Evolutionary conservation across 495 filamentous ascomycete species (phyloP).

Genomic region (Hypomontagnella submonticulosa): DNA sequence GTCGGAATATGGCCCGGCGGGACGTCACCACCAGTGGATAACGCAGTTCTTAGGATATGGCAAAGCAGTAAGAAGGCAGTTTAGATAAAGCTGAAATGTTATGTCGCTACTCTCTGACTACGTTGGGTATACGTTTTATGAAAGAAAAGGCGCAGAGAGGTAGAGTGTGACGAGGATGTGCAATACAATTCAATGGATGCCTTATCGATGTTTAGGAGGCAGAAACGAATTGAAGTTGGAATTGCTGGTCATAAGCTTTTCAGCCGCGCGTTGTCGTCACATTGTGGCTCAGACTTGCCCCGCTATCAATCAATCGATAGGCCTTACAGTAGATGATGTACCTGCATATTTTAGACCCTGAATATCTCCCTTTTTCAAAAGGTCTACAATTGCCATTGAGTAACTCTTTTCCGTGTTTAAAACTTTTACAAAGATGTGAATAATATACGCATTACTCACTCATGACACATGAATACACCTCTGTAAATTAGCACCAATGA

Average conservation of each 20-base stretch:
- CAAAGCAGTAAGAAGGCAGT: slow-evolving; percentile 12
- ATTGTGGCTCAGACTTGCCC: slow-evolving; percentile 33
- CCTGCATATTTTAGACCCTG: neutral
- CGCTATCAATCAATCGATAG: neutral
- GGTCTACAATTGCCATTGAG: no score
- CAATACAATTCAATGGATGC: slow-evolving; percentile 22
- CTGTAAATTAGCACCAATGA: no score
- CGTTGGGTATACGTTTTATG: slow-evolving; percentile 2
- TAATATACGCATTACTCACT: no score
- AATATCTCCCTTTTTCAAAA: no score
- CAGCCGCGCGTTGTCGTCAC: slow-evolving; percentile 39
- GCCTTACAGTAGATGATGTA: neutral
- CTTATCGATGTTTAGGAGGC: slow-evolving; percentile 29
- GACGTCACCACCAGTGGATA: slow-evolving; percentile 24
- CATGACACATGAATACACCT: no score
- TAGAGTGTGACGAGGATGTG: slow-evolving; percentile 8
- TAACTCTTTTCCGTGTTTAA: no score
- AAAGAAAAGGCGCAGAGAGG: slow-evolving; percentile 3
- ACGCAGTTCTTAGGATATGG: slow-evolving; percentile 9
- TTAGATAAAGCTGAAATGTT: slow-evolving; percentile 14
- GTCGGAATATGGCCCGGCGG: slow-evolving; percentile 2
- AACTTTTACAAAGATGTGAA: no score
- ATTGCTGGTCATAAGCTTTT: slow-evolving; percentile 15
- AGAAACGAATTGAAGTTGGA: slow-evolving; percentile 22
- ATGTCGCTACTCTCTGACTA: slow-evolving; percentile 8